Evolutionary conservation across 768 basidiomycete genomes (phyloP).

Genomic region (Leccinum pellstonianum): DNA sequence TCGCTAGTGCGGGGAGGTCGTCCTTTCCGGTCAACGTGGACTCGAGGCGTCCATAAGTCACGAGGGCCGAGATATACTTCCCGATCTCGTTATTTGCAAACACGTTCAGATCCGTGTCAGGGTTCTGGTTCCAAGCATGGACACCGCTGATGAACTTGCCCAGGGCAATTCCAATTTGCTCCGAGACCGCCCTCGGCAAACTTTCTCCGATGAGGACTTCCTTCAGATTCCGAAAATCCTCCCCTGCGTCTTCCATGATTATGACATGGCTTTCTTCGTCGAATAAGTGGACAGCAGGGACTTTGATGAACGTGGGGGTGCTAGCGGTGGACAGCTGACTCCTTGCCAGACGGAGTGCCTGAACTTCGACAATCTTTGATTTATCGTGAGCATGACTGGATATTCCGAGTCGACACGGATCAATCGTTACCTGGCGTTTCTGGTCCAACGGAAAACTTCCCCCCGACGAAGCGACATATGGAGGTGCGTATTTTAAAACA

Average conservation of each 20-base stretch:
- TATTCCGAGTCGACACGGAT: not conserved
- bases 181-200: slow-evolving; percentile 29
- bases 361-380: slow-evolving; percentile 43
- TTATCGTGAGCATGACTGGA: slow-evolving; percentile 22
- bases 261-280: slow-evolving; percentile 50
- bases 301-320: slow-evolving; percentile 40
- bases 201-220: slow-evolving; percentile 38
- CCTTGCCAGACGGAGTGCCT: slow-evolving; percentile 47
- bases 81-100: slow-evolving; percentile 43
- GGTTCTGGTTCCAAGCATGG: slow-evolving; percentile 46
- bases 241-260: slow-evolving; percentile 64
- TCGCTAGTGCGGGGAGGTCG: slow-evolving; percentile 35
- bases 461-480: slow-evolving; percentile 36
- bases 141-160: slow-evolving; percentile 55
- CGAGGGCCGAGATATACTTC: slow-evolving; percentile 39
- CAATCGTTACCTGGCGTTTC: slow-evolving; percentile 50
- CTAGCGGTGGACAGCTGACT: slow-evolving; percentile 31
- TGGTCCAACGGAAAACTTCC: slow-evolving; percentile 36
- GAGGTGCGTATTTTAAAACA: slow-evolving; percentile 58
- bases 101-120: slow-evolving; percentile 29
- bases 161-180: slow-evolving; percentile 49
- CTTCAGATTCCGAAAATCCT: slow-evolving; percentile 38
- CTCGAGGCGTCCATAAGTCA: slow-evolving; percentile 46
- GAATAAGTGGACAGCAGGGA: slow-evolving; percentile 49
- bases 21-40: slow-evolving; percentile 36